Evolutionary conservation across 148 eudicot species (phyloP), one percentile per base, ranked within the genome.

Genomic region (Camellia lanceoleosa): DNA sequence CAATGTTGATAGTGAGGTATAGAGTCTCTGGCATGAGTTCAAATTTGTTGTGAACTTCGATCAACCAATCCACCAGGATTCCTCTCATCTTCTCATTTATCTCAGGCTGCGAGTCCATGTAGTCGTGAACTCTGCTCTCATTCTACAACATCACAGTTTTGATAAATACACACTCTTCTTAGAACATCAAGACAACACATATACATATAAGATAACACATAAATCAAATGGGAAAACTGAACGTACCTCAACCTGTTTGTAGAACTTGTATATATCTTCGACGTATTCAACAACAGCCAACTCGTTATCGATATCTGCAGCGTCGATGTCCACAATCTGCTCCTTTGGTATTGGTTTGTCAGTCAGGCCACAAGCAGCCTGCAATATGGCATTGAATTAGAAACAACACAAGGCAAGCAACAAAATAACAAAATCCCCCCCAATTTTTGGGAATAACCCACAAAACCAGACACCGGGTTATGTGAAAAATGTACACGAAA

Each of bases 181-280:
- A 55, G 4, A 54, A 42, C 6, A 49, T 0, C 52, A 49, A 49
- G 1, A 30, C 38, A 30, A 30, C 38, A 30, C 38, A 30, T 13
- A 42, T 8, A 56, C 14, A 1, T 0, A 7, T 13, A 58, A 10
- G n/a, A n/a, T 4, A 75, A 8, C 7, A 10, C 15, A 42, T 12
- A 13, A 5, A 42, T 61, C 15, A 46, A 38, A 15, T 30, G 76
- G 41, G 62, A 38, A 73, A 73, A 4, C 5, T 12, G 0, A 12
- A 54, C 5, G 54, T 81, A 89, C 92, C 91, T 91, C 92, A 60
- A 74, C 86, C 3, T 74, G 78, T 84, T 89, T 91, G 82, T 91
- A 91, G 87, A 81, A 91, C 67, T 86, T 85, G 88, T 91, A 89
- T 6, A 91, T 86, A 43, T 91, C 94, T 61, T 89, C 94, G 55